A percentile compares a stretch with the other conserved stretches of the same genome.
Conservation (phyloP, 192 early-diverging fungal genomes). For the Geranomyces michiganensis region DNA sequence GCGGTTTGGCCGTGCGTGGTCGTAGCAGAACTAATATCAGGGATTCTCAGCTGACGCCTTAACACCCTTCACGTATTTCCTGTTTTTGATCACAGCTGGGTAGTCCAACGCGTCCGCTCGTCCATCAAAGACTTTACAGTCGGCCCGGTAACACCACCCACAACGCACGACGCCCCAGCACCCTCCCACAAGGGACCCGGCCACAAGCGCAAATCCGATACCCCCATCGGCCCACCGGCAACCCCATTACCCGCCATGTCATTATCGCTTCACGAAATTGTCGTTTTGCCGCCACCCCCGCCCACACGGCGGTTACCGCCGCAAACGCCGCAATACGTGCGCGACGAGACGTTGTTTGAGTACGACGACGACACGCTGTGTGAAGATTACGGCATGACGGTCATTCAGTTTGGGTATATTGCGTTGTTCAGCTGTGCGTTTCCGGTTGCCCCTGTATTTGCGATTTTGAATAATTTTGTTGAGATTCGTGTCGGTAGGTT, state of each 20-base stretch:
- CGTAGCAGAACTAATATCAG: too few species aligned
- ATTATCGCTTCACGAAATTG: neutral
- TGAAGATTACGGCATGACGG: slow-evolving; percentile 24
- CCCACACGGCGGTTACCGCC: neutral
- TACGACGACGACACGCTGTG: slow-evolving; percentile 19
- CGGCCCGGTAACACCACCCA: too few species aligned
- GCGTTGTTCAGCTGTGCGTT: slow-evolving; percentile 67
- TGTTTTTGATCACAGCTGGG: neutral
- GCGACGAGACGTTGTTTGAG: slow-evolving; percentile 6
- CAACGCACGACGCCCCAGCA: too few species aligned
- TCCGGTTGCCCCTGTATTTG: slow-evolving; percentile 71
- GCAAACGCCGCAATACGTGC: slow-evolving; percentile 7
- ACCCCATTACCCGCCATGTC: neutral
- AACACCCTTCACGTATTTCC: neutral
- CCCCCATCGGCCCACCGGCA: neutral
- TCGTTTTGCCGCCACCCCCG: neutral
- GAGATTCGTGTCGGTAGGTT: slow-evolving; percentile 65
- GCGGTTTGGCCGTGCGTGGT: slow-evolving; percentile 40
- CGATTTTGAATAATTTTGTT: slow-evolving; percentile 59
- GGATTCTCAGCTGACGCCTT: too few species aligned
- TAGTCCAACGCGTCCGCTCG: slow-evolving; percentile 12
- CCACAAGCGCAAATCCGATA: neutral
- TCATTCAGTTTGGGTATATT: slow-evolving; percentile 74
- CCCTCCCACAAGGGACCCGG: neutral
- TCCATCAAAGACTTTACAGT: too few species aligned